Evolutionary conservation across 176 grass and related monocot species (phyloP).

Genomic region (Guadua angustifolia): DNA sequence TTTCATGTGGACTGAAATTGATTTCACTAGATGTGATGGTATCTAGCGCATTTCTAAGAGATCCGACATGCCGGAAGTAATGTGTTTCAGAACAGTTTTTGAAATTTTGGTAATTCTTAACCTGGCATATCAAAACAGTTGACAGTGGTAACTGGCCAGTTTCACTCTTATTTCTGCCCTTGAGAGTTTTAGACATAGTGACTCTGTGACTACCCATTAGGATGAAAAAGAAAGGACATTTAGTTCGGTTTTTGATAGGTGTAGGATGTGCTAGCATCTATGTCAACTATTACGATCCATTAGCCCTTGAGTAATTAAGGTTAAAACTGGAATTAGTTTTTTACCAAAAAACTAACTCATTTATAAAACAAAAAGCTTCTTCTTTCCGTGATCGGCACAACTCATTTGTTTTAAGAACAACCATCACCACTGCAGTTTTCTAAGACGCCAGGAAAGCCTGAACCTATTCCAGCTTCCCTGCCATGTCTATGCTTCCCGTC

Average conservation of each 20-base stretch:
- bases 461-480: neutral
- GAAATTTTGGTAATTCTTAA: neutral
- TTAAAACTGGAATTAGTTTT: neutral
- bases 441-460: neutral
- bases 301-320: neutral
- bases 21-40: constrained; percentile 17
- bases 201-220: neutral
- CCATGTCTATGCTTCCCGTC: neutral
- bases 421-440: neutral
- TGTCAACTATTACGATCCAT: neutral
- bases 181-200: neutral
- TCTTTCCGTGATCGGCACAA: neutral
- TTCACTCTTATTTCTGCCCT: constrained; percentile 2
- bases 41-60: neutral
- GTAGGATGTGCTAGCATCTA: neutral
- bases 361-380: neutral
- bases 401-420: neutral
- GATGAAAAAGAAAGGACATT: neutral
- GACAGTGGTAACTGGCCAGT: neutral
- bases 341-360: neutral
- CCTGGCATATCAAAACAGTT: neutral
- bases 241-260: neutral
- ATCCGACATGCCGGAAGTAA: neutral
- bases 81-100: neutral
- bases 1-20: neutral